Evolutionary conservation across 1,139 yeast genomes (phyloP), one percentile per base, ranked within the genome.

Genomic region (Petasospora fabianii): DNA sequence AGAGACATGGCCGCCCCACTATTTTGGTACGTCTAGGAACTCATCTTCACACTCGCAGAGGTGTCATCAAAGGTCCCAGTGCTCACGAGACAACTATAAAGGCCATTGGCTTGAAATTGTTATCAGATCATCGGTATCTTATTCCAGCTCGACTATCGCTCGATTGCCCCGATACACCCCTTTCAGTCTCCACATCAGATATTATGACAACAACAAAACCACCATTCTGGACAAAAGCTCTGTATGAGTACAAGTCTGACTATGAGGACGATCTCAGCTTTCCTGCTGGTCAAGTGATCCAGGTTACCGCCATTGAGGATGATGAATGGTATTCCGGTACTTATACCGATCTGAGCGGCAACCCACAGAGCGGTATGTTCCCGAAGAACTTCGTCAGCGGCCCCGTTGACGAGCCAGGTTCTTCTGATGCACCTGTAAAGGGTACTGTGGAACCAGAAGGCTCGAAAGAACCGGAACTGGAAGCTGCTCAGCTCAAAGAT

Each of bases 291-390:
- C 87, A 84, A 57, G 50, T 73, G 32, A 82, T 92, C 46, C 74
- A 78, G 6, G 96, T 92, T 16, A 77, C 80, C 3, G 77, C 75
- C 21, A 69, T 84, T 43, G 96, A 87, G 54, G 97, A 88, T 56
- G 95, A 77, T 8, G 96, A 90, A 49, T 92, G 98, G 98, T 84
- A 75, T 56, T 68, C 75, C 30, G 98, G 98, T 2, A 66, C 70
- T 12, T 81, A 72, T 51, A 65, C 64, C 15, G 78, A 73, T 34
- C 42, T 48, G 5, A 53, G 53, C 21, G 75, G 75, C 10, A 50
- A 46, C 11, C 39, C 53, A 10, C 62, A 66, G 41, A 60, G 73
- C 27, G 98, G 98, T 8, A 82, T 90, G 68, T 92, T 92, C 53
- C 98, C 98, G 7, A 79, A 76, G 59, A 81, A 79, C 58, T 92